Base-by-base conservation (phyloP, 2,329 filamentous ascomycete genomes). In the Sporothrix globosa region DNA sequence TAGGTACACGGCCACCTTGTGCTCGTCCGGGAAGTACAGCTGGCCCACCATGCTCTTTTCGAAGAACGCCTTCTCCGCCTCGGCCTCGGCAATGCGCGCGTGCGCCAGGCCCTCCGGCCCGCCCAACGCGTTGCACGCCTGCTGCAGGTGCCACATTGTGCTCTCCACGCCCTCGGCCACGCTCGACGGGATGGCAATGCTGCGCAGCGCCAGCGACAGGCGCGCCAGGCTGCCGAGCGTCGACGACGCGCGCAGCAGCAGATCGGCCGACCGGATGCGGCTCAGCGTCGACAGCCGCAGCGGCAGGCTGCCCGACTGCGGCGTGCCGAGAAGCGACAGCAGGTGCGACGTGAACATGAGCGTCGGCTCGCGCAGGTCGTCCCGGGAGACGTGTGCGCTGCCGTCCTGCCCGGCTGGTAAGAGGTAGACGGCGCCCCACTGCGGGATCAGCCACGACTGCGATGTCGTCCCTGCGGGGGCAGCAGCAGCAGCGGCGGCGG, bases 21-120 rank as follows among this genome's bases (percentile, higher is more conserved):
- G 96, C 82, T 99, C 96, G 77, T 99, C 96, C 0, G 96, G 96
- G 79, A 99, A 99, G 80, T 98, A 99, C 2, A 98, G 90, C 81
- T 98, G 96, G 0, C 94, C 96, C 14, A 99, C 96, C 96, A 99
- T 99, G 77, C 92, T 97, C 81, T 97, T 97, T 81, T 99, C 96
- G 75, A 99, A 99, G 80, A 99, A 99, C 0, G 95, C 95, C 72
- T 91, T 89, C 79, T 99, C 96, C 0, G 93, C 95, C 77, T 96
- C 93, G 2, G 88, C 87, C 80, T 97, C 94, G 6, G 96, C 96
- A 61, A 93, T 88, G 11, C 92, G 88, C 0, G 95, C 95, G 78
- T 95, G 90, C 73, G 90, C 87, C 52, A 99, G 82, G 0, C 93
- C 94, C 39, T 89, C 86, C 0, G 82, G 81, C 0, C 83, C 84